A percentile compares a stretch with the other conserved stretches of the same genome.
Conservation (phyloP, 805 yeast genomes). For the Monosporozyma aquatica region DNA sequence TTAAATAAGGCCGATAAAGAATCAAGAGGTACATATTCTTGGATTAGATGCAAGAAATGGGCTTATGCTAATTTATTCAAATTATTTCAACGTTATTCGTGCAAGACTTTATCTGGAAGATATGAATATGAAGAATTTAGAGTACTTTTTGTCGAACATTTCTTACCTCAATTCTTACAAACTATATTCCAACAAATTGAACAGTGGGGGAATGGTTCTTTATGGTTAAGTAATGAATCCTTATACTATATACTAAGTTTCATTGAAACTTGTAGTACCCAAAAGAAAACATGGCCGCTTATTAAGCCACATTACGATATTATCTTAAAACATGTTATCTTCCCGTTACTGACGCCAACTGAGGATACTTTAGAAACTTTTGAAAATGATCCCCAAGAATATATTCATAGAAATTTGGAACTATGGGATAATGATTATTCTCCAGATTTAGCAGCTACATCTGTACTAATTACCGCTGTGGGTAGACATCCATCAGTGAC, state of each 20-base stretch:
- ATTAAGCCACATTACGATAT: constrained; percentile 58
- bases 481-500: constrained; percentile 55
- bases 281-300: constrained; percentile 54
- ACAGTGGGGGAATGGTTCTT: constrained; percentile 54
- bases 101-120: constrained; percentile 37
- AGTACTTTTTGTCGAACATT: constrained; percentile 41
- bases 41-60: constrained; percentile 84
- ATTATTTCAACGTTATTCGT: constrained; percentile 62
- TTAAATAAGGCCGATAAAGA: constrained; percentile 41
- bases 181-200: constrained; percentile 60
- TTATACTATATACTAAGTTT: constrained; percentile 59
- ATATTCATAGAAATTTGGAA: constrained; percentile 64
- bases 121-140: constrained; percentile 56
- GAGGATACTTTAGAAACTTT: constrained; percentile 62
- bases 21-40: constrained; percentile 48
- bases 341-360: constrained; percentile 64
- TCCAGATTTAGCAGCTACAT: constrained; percentile 74
- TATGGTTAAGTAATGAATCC: constrained; percentile 64
- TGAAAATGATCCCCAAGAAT: constrained; percentile 84
- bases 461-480: constrained; percentile 62
- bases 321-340: constrained; percentile 61
- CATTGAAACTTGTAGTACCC: constrained; percentile 49
- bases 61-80: constrained; percentile 69
- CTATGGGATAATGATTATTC: constrained; percentile 51
- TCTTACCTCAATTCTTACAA: constrained; percentile 64